Evolutionary conservation across 2,329 filamentous ascomycete genomes (phyloP).

Genomic region (Alternaria brassicicola): DNA sequence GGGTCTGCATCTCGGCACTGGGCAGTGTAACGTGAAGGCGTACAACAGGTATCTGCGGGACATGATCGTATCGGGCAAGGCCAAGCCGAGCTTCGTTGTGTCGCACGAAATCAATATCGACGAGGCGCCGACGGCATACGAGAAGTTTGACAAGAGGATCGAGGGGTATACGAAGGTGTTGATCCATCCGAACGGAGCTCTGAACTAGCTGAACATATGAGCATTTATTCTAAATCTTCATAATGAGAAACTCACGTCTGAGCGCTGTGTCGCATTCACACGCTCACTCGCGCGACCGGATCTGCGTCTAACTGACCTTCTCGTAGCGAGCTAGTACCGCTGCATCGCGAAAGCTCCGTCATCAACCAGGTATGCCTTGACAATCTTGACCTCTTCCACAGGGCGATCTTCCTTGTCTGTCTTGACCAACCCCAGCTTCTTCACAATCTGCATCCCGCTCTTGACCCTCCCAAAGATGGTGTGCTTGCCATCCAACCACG

Average conservation of each 20-base stretch:
- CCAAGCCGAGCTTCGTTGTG: slow-evolving; percentile 71
- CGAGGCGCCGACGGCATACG: slow-evolving; percentile 65
- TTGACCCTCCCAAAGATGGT: slow-evolving; percentile 95
- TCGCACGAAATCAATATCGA: slow-evolving; percentile 69
- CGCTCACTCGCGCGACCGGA: neutral
- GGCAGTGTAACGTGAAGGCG: slow-evolving; percentile 71
- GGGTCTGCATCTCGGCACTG: slow-evolving; percentile 65
- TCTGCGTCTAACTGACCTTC: neutral
- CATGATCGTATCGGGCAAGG: slow-evolving; percentile 67
- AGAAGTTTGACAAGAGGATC: slow-evolving; percentile 69
- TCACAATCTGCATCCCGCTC: slow-evolving; percentile 79
- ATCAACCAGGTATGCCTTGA: slow-evolving; percentile 73
- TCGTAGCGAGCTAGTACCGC: slow-evolving; percentile 2
- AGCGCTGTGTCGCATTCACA: neutral
- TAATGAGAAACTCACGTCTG: slow-evolving; percentile 3
- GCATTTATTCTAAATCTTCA: neutral
- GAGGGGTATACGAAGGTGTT: slow-evolving; percentile 73
- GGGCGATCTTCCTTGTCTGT: slow-evolving; percentile 83
- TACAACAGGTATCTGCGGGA: slow-evolving; percentile 71
- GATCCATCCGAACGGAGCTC: slow-evolving; percentile 66
- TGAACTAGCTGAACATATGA: slow-evolving; percentile 24
- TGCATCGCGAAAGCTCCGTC: slow-evolving; percentile 55
- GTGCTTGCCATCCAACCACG: slow-evolving; percentile 96
- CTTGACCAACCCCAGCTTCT: slow-evolving; percentile 86
- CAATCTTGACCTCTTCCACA: slow-evolving; percentile 79